Evolutionary conservation across 1,139 yeast species (phyloP).

Genomic region (Candida anutae): DNA sequence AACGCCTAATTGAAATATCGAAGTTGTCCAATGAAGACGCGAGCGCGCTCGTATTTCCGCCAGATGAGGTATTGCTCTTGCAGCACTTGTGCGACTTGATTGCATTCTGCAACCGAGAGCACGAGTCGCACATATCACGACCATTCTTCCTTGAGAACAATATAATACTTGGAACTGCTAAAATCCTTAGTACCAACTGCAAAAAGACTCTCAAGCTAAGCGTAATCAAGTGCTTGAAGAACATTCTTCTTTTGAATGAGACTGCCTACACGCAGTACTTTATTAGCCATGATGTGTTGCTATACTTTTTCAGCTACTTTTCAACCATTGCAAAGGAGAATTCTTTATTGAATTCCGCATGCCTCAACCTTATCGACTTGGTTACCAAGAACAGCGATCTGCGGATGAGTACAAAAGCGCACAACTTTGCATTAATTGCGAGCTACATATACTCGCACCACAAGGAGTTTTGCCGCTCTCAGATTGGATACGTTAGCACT

Average conservation of each 20-base stretch:
- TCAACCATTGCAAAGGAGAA: conserved; percentile 43
- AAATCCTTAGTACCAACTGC: conserved; percentile 28
- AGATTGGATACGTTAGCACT: conserved; percentile 21
- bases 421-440: conserved; percentile 41
- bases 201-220: conserved; percentile 53
- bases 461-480: conserved; percentile 24
- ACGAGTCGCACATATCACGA: conserved; percentile 47
- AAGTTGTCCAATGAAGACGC: conserved; percentile 4
- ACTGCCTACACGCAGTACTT: conserved; percentile 50
- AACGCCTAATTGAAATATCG: conserved; percentile 33
- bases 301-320: conserved; percentile 44
- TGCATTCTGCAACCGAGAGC: conserved; percentile 58
- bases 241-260: conserved; percentile 54
- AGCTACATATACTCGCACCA: conserved; percentile 42
- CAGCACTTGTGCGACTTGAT: conserved; percentile 66
- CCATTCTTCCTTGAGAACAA: conserved; percentile 53
- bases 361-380: conserved; percentile 61
- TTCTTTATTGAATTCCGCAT: conserved; percentile 67
- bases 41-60: conserved; percentile 7
- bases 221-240: conserved; percentile 57
- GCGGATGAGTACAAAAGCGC: conserved; percentile 15
- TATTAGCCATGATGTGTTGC: conserved; percentile 47
- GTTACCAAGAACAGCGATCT: conserved; percentile 29
- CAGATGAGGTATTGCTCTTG: conserved; percentile 35
- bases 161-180: conserved; percentile 46